phyloP scores from a whole-genome alignment of 148 eudicot species.

The Rhododendron vialii region DNA sequence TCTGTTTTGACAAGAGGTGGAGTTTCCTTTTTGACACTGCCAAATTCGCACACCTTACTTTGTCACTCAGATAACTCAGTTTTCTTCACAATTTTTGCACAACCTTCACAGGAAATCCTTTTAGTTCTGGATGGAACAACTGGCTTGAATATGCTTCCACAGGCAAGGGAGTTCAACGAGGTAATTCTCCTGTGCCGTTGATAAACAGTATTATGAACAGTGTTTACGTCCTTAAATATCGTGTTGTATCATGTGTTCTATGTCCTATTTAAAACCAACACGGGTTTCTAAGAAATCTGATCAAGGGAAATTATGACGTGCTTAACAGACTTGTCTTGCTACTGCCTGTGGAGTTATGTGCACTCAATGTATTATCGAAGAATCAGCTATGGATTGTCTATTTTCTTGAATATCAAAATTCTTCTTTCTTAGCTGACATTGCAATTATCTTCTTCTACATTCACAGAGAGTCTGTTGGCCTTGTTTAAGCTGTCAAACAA shows the following conservation, averaged over 20 bases:
- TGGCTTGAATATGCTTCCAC: constrained; percentile 99
- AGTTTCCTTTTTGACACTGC: neutral
- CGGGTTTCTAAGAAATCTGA: neutral
- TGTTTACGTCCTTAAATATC: neutral
- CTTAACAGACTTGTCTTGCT: neutral
- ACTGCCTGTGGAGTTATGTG: neutral
- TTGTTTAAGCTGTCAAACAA: neutral
- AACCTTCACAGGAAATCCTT: constrained; percentile 67
- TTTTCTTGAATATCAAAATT: neutral
- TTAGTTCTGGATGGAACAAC: constrained; percentile 97
- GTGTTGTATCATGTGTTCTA: neutral
- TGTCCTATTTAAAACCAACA: neutral
- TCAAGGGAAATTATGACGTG: neutral
- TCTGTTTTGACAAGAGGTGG: neutral
- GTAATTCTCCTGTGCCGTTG: constrained; percentile 27
- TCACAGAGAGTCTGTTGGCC: neutral
- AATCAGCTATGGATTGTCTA: neutral
- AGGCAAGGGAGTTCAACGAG: constrained; percentile 98
- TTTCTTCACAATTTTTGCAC: constrained; percentile 1
- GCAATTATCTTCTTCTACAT: neutral
- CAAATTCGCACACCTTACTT: neutral
- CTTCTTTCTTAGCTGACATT: neutral
- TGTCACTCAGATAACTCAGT: neutral
- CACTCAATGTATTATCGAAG: too few relatives aligned
- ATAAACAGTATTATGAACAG: neutral